These are phyloP conservation scores for Vaccinium vitisidaea DNA, from an alignment of 148 eudicot species.

Conservation along the genomic window DNA sequence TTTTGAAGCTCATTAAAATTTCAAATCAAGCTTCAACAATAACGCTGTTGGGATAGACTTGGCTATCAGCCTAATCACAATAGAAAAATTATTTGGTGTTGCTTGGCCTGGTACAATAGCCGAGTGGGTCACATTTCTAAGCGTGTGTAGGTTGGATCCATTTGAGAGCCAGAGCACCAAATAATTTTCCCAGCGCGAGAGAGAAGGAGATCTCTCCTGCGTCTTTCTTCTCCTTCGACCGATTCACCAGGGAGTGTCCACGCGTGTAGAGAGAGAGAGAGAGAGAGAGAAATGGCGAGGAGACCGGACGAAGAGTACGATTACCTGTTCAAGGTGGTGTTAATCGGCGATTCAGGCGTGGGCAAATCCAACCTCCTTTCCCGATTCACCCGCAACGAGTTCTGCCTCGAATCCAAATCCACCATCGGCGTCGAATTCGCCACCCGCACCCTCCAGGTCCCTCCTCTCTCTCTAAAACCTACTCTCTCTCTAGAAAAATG, in stretches of 20 bases:
- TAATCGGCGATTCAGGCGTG: slow-evolving; percentile 63
- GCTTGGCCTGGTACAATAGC: too few relatives aligned
- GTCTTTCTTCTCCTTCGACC: not conserved
- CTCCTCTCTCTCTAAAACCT: not conserved
- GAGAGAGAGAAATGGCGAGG: slow-evolving; percentile 35
- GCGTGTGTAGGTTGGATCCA: too few relatives aligned
- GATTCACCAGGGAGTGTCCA: slow-evolving; percentile 12
- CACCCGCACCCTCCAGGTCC: slow-evolving; percentile 60
- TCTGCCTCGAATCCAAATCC: slow-evolving; percentile 62
- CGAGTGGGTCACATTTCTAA: too few relatives aligned
- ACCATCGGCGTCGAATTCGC: slow-evolving; percentile 73
- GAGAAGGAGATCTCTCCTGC: not conserved
- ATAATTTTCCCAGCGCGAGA: too few relatives aligned
- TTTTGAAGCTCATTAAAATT: too few relatives aligned
- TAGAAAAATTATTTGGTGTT: too few relatives aligned
- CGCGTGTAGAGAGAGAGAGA: slow-evolving; percentile 7
- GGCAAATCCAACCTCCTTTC: slow-evolving; percentile 58
- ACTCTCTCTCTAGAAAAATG: not conserved
- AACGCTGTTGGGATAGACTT: too few relatives aligned
- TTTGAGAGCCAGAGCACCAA: too few relatives aligned
- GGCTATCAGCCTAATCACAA: too few relatives aligned
- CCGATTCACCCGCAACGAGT: slow-evolving; percentile 57
- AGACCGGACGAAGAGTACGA: slow-evolving; percentile 61
- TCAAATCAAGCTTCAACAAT: too few relatives aligned
- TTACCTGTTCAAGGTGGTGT: slow-evolving; percentile 55